Evolutionary conservation across 148 eudicot species (phyloP), one percentile per base, ranked within the genome.

Genomic region (Silene uniflora): DNA sequence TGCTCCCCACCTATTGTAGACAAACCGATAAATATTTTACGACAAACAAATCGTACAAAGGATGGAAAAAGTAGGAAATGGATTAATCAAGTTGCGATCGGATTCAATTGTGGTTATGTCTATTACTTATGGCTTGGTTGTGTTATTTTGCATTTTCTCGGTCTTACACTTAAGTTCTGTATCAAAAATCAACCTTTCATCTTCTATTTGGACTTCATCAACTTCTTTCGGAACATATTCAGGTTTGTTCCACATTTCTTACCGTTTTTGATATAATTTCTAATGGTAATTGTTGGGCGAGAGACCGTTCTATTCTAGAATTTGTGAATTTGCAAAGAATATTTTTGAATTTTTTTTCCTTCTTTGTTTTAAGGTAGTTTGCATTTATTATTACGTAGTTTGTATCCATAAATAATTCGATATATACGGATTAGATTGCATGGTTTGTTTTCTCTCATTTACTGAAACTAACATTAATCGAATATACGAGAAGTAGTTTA

Each of bases 111-210:
- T 54, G 44, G 35, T 71, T 14, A 71, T 71, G 72, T 16, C 18
- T 11, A 47, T 69, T 19, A 44, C 32, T 4, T 70, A 49, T 70
- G 61, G 62, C 1, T 12, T 70, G 11, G 18, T 71, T 16, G 62
- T 71, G 3, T 54, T 71, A 19, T 71, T 71, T 71, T 71, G 73
- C 22, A 25, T 71, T 16, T 13, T 71, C 22, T 52, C 73, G 0
- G 13, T 71, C 14, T 18, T 71, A 54, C 39, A 17, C 1, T 2
- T 71, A 16, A 60, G 44, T 71, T 52, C 39, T 14, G 6, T 49
- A 14, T 49, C 60, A 11, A 70, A 23, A 10, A 22, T 49, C 59
- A 23, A 3, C 60, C 59, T 46, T 24, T 4, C 44, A 1, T 71
- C 73, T 52, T 71, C 73, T 5, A 52, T 24, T 69, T 17, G 21